Conservation (phyloP, 768 basidiomycete species). For the Termitomyces sp. region DNA sequence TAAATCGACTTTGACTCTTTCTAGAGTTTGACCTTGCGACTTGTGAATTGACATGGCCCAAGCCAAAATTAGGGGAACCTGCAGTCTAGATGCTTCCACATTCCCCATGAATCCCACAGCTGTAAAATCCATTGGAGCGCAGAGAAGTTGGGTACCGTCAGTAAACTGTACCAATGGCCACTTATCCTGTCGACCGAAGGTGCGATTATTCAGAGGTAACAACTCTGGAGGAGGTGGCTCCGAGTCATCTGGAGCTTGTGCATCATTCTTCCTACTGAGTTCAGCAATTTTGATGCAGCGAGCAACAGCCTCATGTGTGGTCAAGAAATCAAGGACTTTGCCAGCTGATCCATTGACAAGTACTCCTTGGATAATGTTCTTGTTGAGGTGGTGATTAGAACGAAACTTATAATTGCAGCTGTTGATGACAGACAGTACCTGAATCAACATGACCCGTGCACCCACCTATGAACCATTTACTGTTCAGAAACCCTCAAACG, state of each 20-base stretch:
- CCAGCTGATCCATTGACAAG: slow-evolving; percentile 71
- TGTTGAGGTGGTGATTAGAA: not conserved
- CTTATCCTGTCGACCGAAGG: slow-evolving; percentile 22
- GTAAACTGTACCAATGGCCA: slow-evolving; percentile 65
- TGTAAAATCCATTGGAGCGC: slow-evolving; percentile 53
- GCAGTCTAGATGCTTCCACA: slow-evolving; percentile 54
- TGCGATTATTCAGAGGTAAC: slow-evolving; percentile 18
- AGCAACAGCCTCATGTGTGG: slow-evolving; percentile 41
- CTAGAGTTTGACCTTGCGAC: slow-evolving; percentile 83
- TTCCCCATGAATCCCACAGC: slow-evolving; percentile 52
- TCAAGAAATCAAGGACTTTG: slow-evolving; percentile 45
- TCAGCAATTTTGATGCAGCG: slow-evolving; percentile 32
- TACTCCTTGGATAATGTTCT: slow-evolving; percentile 61
- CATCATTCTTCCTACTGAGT: not conserved
- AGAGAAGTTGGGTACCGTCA: slow-evolving; percentile 44
- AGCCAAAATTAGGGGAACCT: slow-evolving; percentile 57
- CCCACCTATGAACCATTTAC: slow-evolving; percentile 30
- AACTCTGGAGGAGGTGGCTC: not conserved
- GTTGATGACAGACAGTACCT: not conserved
- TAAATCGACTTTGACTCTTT: slow-evolving; percentile 77
- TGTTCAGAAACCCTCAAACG: not conserved
- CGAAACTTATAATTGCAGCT: not conserved
- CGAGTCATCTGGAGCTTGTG: not conserved
- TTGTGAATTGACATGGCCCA: slow-evolving; percentile 90
- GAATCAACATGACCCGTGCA: not conserved